These are phyloP conservation scores for Priceomyces fermenticarens DNA, from an alignment of 805 yeast genomes.

Conservation along the genomic window DNA sequence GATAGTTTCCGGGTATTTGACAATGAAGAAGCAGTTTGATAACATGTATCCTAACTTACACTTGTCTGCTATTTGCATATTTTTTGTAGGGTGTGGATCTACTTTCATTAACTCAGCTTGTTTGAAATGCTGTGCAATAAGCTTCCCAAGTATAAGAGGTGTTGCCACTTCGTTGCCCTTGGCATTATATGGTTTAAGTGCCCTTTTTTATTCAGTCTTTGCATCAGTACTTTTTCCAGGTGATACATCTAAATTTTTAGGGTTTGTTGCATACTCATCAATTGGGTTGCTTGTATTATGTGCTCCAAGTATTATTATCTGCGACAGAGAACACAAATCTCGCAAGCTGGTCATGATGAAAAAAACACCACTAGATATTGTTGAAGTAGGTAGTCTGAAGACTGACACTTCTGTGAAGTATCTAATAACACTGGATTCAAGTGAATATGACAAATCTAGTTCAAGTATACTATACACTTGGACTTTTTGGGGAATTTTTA, in stretches of 20 bases:
- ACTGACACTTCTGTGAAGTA: constrained; percentile 1
- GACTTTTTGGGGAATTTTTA: constrained; percentile 38
- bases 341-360: constrained; percentile 7
- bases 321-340: constrained; percentile 31
- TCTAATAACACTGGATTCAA: neutral
- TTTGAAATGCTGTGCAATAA: constrained; percentile 70
- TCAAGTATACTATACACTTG: constrained; percentile 13
- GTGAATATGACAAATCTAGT: constrained; percentile 11
- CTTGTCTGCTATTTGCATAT: constrained; percentile 45
- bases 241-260: constrained; percentile 53
- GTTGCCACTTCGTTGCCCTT: constrained; percentile 74
- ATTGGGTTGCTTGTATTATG: constrained; percentile 41
- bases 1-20: constrained; percentile 54
- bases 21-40: constrained; percentile 51
- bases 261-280: constrained; percentile 43
- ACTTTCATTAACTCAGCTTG: constrained; percentile 63
- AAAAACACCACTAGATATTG: constrained; percentile 5
- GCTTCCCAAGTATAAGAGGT: constrained; percentile 66
- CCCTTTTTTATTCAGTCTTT: constrained; percentile 59
- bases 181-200: constrained; percentile 73
- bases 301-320: constrained; percentile 43
- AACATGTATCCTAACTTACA: constrained; percentile 33
- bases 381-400: constrained; percentile 8
- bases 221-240: constrained; percentile 55
- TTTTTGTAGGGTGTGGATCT: constrained; percentile 65